Conservation (phyloP, 768 basidiomycete species). For the Panellus pusillus region DNA sequence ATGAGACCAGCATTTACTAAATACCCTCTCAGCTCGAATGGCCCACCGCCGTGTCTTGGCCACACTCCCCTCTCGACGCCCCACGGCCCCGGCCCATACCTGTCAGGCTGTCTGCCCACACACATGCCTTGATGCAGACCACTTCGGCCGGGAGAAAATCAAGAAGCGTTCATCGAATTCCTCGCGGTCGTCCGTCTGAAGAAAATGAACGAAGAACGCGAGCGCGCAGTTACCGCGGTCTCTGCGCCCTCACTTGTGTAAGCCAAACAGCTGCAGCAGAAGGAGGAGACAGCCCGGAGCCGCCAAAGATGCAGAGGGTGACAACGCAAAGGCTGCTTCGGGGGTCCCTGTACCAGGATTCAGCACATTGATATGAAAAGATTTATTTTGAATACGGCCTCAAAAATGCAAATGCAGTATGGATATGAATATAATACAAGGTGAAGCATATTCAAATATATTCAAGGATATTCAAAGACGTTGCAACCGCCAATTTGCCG, state of each 20-base stretch:
- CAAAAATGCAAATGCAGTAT: too few species aligned
- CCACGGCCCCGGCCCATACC: constrained; percentile 38
- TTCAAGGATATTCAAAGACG: too few species aligned
- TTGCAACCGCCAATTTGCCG: too few species aligned
- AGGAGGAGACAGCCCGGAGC: not conserved
- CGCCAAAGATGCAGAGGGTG: not conserved
- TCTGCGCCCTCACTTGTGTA: not conserved
- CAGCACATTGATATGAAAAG: too few species aligned
- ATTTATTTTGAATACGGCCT: too few species aligned
- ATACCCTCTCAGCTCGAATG: constrained; percentile 71
- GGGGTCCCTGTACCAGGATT: too few species aligned
- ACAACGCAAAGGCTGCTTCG: not conserved
- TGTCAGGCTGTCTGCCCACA: constrained; percentile 78
- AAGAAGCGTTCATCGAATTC: constrained; percentile 92
- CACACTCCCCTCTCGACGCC: constrained; percentile 38
- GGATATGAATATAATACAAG: too few species aligned
- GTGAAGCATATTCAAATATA: too few species aligned
- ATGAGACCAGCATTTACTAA: constrained; percentile 6
- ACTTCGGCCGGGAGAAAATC: constrained; percentile 90
- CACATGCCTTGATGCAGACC: constrained; percentile 82
- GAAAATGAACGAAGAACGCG: constrained; percentile 44
- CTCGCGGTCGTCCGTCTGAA: constrained; percentile 78
- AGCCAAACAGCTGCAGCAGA: constrained; percentile 4
- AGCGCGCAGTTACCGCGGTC: constrained; percentile 13
- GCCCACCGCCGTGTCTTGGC: constrained; percentile 86